Base-by-base conservation (phyloP, 495 filamentous ascomycete species). In the Aspergillus campestris region DNA sequence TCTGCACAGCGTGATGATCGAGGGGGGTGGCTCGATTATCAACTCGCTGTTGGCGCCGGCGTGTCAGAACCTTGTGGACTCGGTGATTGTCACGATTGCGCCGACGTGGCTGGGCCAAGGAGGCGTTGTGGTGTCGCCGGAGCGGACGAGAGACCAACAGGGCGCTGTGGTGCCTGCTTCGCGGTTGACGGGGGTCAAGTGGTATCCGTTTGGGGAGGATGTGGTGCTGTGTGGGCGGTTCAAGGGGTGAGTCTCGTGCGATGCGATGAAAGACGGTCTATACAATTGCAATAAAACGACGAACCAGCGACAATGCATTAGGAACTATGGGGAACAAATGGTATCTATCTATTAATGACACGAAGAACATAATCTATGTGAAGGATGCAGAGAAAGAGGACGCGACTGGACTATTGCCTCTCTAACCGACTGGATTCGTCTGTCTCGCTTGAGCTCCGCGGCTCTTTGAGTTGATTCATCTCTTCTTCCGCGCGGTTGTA, bases 21-120 rank as follows among this genome's bases (percentile, higher is more conserved):
- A 95, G 56, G 89, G 89, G 0, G 89, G 89, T 5, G 88, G 77
- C 1, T 67, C 72, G 27, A 75, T 95, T 34, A 91, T 95, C 52
- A 87, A 87, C 50, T 78, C 81, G 10, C 67, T 95, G 1, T 68
- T 95, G 7, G 70, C 73, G 31, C 78, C 83, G 34, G 47, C 61
- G 3, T 60, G 38, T 8, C 63, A 61, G 54, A 45, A 51, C 27
- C 58, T 89, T n/a, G 66, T 95, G 31, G 70, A 81, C 48, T 78
- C 78, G n/a, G 80, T 94, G 14, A 82, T 95, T 55, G 68, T 94
- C 28, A 94, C 90, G 0, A 79, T 95, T 55, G 88, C 90, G 3
- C 90, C 89, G 1, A 85, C 78, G 3, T 95, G 85, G 79, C 64
- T 95, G 11, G 89, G 89, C 5, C 65, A 73, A 47, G 87, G 86